Conservation (phyloP, 495 filamentous ascomycete genomes). For the Umbilicaria muhlenbergii region DNA sequence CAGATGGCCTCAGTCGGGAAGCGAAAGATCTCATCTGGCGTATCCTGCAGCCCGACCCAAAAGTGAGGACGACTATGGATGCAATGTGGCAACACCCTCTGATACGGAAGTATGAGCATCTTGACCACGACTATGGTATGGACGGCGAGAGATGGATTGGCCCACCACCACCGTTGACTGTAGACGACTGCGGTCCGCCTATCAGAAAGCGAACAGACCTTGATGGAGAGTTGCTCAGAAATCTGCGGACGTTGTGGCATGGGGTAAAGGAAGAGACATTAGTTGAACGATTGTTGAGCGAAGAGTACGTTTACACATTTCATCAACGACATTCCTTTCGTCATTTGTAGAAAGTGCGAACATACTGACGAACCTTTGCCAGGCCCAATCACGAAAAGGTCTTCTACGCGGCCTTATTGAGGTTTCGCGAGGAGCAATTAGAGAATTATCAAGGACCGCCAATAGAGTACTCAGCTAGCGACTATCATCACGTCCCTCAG, state of each 20-base stretch:
- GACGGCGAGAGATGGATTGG: slow-evolving; percentile 36
- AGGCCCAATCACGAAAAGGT: slow-evolving; percentile 79
- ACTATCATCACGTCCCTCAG: slow-evolving; percentile 66
- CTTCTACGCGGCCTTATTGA: slow-evolving; percentile 73
- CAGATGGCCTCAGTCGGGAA: slow-evolving; percentile 46
- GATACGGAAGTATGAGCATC: slow-evolving; percentile 60
- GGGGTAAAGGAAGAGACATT: slow-evolving; percentile 55
- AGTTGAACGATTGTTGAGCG: slow-evolving; percentile 43
- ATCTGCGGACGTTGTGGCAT: slow-evolving; percentile 81
- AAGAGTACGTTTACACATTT: slow-evolving; percentile 41
- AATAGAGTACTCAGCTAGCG: slow-evolving; percentile 65
- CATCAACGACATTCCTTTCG: background rate
- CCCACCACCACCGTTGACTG: slow-evolving; percentile 31
- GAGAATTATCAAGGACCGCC: slow-evolving; percentile 66
- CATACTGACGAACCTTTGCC: slow-evolving; percentile 3
- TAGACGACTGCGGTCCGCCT: slow-evolving; percentile 37
- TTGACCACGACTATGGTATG: slow-evolving; percentile 34
- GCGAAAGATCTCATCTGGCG: slow-evolving; percentile 62
- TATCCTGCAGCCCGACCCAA: slow-evolving; percentile 61
- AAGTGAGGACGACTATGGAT: slow-evolving; percentile 56
- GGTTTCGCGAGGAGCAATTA: slow-evolving; percentile 63
- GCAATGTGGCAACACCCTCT: slow-evolving; percentile 76
- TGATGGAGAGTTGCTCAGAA: slow-evolving; percentile 63
- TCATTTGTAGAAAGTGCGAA: slow-evolving; percentile 9
- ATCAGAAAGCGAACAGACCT: slow-evolving; percentile 41